These are phyloP conservation scores for Gardenia jasminoides DNA, from an alignment of 257 asterid species.

Conservation along the genomic window DNA sequence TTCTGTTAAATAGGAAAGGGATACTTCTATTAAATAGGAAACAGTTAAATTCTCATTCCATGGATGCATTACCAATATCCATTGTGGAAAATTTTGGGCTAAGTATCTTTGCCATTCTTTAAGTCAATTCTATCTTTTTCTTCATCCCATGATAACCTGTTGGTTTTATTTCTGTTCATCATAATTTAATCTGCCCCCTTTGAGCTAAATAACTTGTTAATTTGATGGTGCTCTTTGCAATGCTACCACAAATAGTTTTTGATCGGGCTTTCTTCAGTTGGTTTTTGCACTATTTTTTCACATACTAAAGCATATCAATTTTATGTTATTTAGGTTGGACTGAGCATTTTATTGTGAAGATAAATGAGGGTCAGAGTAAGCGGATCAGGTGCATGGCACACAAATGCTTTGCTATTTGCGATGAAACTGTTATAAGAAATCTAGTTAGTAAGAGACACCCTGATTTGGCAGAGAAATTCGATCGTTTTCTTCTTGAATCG, in stretches of 20 bases:
- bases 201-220: neutral
- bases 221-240: neutral
- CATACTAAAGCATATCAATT: neutral
- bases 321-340: constrained; percentile 75
- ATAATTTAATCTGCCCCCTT: neutral
- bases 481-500: constrained; percentile 90
- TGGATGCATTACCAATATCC: neutral
- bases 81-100: neutral
- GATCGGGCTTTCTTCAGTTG: neutral
- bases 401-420: constrained; percentile 86
- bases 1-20: neutral
- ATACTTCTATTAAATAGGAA: neutral
- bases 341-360: constrained; percentile 92
- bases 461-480: constrained; percentile 87
- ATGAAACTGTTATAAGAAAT: constrained; percentile 63
- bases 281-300: neutral
- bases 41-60: neutral
- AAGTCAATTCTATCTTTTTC: neutral
- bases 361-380: constrained; percentile 96
- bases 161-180: neutral
- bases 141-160: neutral
- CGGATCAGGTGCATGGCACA: constrained; percentile 95
- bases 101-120: neutral
- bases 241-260: neutral
- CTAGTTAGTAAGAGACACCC: constrained; percentile 63